A percentile compares a stretch with the other conserved stretches of the same genome.
Evolutionary conservation across 805 yeast species (phyloP).

Genomic region (Wickerhamiella cacticola): DNA sequence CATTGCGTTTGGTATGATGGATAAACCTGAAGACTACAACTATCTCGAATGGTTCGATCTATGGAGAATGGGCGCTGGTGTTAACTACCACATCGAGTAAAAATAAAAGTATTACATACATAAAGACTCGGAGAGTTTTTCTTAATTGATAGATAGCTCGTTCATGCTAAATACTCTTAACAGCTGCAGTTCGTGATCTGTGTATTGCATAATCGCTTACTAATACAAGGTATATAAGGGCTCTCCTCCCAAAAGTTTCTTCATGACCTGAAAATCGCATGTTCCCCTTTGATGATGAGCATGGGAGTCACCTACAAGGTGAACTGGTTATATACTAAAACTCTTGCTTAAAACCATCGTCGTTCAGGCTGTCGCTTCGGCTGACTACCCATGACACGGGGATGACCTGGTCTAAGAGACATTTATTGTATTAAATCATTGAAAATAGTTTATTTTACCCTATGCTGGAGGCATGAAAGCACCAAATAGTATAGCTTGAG

Average conservation of each 20-base stretch:
- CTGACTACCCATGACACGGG: constrained; percentile 79
- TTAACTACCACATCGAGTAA: constrained; percentile 11
- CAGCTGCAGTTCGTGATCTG: too few species aligned
- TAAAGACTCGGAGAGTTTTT: too few species aligned
- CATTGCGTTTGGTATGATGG: constrained; percentile 71
- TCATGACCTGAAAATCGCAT: constrained; percentile 4
- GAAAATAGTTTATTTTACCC: constrained; percentile 6
- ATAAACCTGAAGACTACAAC: constrained; percentile 36
- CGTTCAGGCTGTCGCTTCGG: constrained; percentile 76
- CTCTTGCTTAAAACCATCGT: constrained; percentile 96
- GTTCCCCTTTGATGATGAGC: neutral
- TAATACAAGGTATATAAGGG: neutral
- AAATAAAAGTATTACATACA: neutral
- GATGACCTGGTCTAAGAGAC: constrained; percentile 63
- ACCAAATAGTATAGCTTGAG: constrained; percentile 63
- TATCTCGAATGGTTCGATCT: constrained; percentile 43
- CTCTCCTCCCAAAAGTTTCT: neutral
- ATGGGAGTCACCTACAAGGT: constrained; percentile 11
- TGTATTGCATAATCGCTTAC: neutral
- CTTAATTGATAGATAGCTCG: too few species aligned
- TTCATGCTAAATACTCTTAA: too few species aligned
- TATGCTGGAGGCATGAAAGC: constrained; percentile 93
- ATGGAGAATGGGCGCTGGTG: constrained; percentile 37
- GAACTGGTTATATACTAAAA: constrained; percentile 4
- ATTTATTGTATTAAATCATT: constrained; percentile 6